Evolutionary conservation across 2,329 filamentous ascomycete species (phyloP).

Genomic region (Sarocladiaceae sp.): DNA sequence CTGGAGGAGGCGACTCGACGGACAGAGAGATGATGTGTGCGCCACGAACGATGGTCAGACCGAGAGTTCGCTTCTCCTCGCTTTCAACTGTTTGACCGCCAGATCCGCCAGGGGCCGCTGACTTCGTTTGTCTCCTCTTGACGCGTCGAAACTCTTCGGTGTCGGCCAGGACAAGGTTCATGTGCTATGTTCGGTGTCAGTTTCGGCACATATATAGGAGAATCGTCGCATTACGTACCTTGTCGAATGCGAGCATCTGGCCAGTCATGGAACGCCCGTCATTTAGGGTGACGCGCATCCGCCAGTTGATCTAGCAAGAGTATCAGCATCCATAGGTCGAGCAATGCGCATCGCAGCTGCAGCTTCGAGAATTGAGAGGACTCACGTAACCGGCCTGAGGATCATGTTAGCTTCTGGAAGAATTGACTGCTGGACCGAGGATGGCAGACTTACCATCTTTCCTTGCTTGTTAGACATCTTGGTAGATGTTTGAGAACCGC

Average conservation of each 20-base stretch:
- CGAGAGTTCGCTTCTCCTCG: conserved; percentile 96
- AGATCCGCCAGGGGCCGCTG: conserved; percentile 54
- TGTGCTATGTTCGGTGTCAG: conserved; percentile 57
- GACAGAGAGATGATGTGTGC: conserved; percentile 92
- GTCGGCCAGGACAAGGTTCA: conserved; percentile 98
- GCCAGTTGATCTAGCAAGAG: conserved; percentile 81
- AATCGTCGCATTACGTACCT: conserved; percentile 55
- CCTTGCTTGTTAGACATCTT: conserved; percentile 72
- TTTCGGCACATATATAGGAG: neutral
- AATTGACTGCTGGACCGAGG: conserved; percentile 14
- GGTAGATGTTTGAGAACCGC: conserved; percentile 20
- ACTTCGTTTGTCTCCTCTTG: conserved; percentile 76
- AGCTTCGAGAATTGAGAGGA: conserved; percentile 20
- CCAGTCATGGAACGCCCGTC: conserved; percentile 95
- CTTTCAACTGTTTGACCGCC: conserved; percentile 68
- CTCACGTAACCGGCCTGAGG: conserved; percentile 63
- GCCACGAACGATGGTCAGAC: conserved; percentile 88
- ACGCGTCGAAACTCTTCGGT: conserved; percentile 95
- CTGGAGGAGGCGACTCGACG: conserved; percentile 90
- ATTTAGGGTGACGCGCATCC: conserved; percentile 93
- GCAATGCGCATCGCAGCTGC: conserved; percentile 10
- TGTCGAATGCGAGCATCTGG: conserved; percentile 98
- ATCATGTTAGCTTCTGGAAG: conserved; percentile 52
- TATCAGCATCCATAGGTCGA: conserved; percentile 12
- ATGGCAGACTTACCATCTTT: conserved; percentile 81